These are phyloP conservation scores for Ceratobasidium sp. DNA, from an alignment of 1,284 basidiomycete genomes.

Conservation along the genomic window DNA sequence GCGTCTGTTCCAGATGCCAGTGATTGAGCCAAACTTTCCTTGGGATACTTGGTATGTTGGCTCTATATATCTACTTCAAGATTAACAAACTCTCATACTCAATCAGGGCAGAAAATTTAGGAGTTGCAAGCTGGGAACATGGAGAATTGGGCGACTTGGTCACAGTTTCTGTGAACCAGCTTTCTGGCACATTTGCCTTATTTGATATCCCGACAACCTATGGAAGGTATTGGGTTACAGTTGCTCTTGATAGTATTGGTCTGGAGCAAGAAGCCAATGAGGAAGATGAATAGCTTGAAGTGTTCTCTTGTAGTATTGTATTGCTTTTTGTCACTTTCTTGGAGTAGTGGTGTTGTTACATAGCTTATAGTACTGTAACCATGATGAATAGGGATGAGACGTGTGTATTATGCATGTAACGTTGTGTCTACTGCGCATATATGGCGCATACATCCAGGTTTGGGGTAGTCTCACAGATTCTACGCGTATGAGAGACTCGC, in stretches of 20 bases:
- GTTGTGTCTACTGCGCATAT: too few species aligned
- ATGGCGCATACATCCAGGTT: too few species aligned
- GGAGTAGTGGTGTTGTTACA: too few species aligned
- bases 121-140: not conserved
- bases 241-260: slow-evolving; percentile 7
- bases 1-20: not conserved
- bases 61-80: not conserved
- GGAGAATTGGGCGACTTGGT: not conserved
- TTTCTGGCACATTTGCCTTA: slow-evolving; percentile 17
- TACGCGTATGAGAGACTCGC: too few species aligned
- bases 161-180: not conserved
- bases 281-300: not conserved
- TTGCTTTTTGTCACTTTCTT: too few species aligned
- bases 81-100: not conserved
- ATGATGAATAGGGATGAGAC: too few species aligned
- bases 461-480: too few species aligned
- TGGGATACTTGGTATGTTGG: slow-evolving; percentile 10
- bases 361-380: too few species aligned
- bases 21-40: slow-evolving; percentile 13
- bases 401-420: not conserved
- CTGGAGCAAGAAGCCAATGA: not conserved
- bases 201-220: slow-evolving; percentile 5
- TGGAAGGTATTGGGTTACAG: slow-evolving; percentile 24
- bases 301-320: not conserved
- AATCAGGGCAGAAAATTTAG: not conserved